These are phyloP conservation scores for Huiozyma sinensis DNA, from an alignment of 805 yeast genomes.

Conservation along the genomic window DNA sequence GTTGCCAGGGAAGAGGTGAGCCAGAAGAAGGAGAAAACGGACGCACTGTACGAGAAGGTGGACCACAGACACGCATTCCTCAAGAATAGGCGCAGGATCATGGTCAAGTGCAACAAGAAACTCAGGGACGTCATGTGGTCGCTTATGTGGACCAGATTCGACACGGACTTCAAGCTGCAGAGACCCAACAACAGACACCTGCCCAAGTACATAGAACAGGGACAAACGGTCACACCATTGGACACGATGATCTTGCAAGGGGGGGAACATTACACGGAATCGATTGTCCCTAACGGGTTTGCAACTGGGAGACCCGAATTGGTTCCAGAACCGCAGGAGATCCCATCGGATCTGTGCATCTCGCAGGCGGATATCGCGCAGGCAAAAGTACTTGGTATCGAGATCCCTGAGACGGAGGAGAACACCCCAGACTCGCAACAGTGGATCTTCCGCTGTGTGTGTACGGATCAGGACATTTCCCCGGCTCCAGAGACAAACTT, in stretches of 20 bases:
- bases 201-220: background rate
- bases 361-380: conserved; percentile 17
- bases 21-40: conserved; percentile 35
- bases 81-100: conserved; percentile 17
- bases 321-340: conserved; percentile 8
- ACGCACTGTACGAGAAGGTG: conserved; percentile 27
- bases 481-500: background rate
- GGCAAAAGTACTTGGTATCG: conserved; percentile 13
- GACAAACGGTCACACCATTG: conserved; percentile 3
- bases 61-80: conserved; percentile 25
- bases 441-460: conserved; percentile 26
- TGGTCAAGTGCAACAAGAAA: conserved; percentile 17
- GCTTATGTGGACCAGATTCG: conserved; percentile 22
- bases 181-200: conserved; percentile 10
- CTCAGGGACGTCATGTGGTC: conserved; percentile 23
- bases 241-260: conserved; percentile 8
- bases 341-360: conserved; percentile 22
- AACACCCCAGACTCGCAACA: conserved; percentile 14
- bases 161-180: conserved; percentile 17
- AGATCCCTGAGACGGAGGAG: conserved; percentile 6
- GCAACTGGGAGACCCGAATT: background rate
- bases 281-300: background rate
- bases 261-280: conserved; percentile 5
- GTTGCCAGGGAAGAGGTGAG: conserved; percentile 59
- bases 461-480: conserved; percentile 1